phyloP scores from a whole-genome alignment of 2,329 filamentous ascomycete genomes.

The Colletotrichum echinochloae region DNA sequence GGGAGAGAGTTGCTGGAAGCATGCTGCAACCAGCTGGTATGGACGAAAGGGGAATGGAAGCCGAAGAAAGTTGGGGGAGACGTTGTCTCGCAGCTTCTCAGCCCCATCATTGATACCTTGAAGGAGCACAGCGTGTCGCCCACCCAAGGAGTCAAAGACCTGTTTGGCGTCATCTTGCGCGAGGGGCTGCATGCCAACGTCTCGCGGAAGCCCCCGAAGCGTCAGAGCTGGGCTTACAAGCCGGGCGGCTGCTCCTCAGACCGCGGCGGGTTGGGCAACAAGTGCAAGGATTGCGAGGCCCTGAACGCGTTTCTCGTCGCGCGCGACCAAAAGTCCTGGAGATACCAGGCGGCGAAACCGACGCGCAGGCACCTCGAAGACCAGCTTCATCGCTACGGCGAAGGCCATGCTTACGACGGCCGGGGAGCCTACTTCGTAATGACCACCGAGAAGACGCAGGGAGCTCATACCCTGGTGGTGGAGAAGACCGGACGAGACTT shows the following conservation, averaged over 20 bases:
- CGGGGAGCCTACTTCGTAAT: not conserved
- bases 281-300: not conserved
- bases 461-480: not conserved
- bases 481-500: conserved; percentile 11
- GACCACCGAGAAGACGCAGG: not conserved
- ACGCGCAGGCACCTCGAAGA: not conserved
- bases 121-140: not conserved
- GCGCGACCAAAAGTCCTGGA: conserved; percentile 1
- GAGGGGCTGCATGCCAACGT: not conserved
- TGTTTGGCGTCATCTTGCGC: not conserved
- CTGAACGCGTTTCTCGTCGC: conserved; percentile 2
- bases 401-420: not conserved
- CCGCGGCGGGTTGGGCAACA: not conserved
- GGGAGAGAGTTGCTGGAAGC: not conserved
- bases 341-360: not conserved
- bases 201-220: not conserved
- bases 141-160: not conserved
- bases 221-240: not conserved
- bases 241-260: not conserved
- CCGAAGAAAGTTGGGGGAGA: not conserved
- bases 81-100: not conserved
- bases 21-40: not conserved
- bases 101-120: not conserved
- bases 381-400: not conserved
- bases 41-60: conserved; percentile 2